Conservation (phyloP, 1,284 basidiomycete genomes). For the Lignosus rhinocerotis region DNA sequence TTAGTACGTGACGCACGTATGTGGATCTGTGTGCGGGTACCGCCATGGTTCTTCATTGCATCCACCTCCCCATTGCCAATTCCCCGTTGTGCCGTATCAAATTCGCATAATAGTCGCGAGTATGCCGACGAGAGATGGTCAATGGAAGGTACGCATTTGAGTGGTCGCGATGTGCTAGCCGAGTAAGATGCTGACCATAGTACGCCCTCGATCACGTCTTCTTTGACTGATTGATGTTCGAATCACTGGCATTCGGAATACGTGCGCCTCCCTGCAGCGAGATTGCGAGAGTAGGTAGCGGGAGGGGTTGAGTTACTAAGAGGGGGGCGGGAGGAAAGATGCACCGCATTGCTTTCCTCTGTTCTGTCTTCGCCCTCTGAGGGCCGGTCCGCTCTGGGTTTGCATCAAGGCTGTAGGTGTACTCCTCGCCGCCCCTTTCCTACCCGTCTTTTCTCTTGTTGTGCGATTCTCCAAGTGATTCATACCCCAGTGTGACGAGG, state of each 20-base stretch:
- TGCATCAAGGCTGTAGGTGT: background rate
- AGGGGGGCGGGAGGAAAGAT: background rate
- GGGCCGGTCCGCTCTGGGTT: background rate
- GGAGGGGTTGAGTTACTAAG: background rate
- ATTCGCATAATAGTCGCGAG: background rate
- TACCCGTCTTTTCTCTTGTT: background rate
- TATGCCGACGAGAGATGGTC: background rate
- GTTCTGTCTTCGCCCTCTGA: background rate
- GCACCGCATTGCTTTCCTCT: background rate
- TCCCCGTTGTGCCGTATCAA: background rate
- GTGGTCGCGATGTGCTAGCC: background rate
- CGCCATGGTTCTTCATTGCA: no score
- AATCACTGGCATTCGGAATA: background rate
- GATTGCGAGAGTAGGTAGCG: background rate
- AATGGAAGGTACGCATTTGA: background rate
- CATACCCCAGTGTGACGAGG: no score
- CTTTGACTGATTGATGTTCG: slow-evolving; percentile 3
- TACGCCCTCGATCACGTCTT: background rate
- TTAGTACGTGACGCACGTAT: no score
- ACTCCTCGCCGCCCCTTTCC: background rate
- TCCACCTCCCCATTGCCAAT: background rate
- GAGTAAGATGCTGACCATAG: background rate
- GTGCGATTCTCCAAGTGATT: background rate
- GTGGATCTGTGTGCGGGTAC: no score
- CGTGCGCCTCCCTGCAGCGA: background rate